Base-by-base conservation (phyloP, 371 early-diverging fungal genomes). In the Zopfochytrium polystomum region DNA sequence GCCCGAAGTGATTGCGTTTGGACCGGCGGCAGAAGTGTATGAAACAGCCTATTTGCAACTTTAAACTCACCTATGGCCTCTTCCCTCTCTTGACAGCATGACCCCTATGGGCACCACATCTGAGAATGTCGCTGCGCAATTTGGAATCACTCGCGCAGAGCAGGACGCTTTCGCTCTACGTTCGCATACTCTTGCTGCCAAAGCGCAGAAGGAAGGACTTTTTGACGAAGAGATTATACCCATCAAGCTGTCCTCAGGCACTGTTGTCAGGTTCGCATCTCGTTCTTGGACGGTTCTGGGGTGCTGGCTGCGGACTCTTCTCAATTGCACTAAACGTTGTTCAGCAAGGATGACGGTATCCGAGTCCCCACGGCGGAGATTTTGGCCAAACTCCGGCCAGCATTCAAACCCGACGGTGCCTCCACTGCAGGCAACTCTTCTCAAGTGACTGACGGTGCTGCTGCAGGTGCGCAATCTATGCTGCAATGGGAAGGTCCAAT, bases 401-500 rank as follows among this genome's bases (percentile, higher is more conserved):
- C 92, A 27, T 99, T 99, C 76, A 85, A 79, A 52, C 84, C 85
- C 43, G 73, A 85, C 52, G 98, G 96, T 48, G 65, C 84, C 53
- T 93, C 97, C 62, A 98, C 98, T 33, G 97, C 98, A 44, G 99
- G 96, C 60, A 97, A 93, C 73, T 89, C 98, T 49, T 98, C 98
- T 62, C 98, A 99, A 81, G 95, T 98, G 35, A 91, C 95, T 22
- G 99, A 99, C 75, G 98, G 98, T 72, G 98, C 98, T 44, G 97
- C 96, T 34, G 96, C 94, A 22, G n/a, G n/a, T n/a, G n/a, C n/a
- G n/a, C n/a, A n/a, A n/a, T n/a, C n/a, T n/a, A n/a, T n/a, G n/a
- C n/a, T n/a, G n/a, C n/a, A n/a, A n/a, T n/a, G n/a, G n/a, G n/a
- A n/a, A n/a, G n/a, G n/a, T n/a, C n/a, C n/a, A n/a, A n/a, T n/a